phyloP scores from a whole-genome alignment of 768 basidiomycete genomes.

The Leccinum longicurvipes region DNA sequence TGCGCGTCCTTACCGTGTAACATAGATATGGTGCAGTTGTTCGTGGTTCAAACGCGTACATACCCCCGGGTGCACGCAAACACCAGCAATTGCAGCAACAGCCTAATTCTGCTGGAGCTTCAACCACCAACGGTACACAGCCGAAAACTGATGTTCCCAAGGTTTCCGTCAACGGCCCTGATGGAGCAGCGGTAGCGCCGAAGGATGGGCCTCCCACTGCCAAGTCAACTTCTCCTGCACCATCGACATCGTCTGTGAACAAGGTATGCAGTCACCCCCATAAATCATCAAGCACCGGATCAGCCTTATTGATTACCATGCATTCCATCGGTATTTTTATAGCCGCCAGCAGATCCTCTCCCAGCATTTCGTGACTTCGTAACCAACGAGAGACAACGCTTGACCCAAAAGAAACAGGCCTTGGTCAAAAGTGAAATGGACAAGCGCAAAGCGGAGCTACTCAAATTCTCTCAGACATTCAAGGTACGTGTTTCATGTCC shows the following conservation, averaged over 20 bases:
- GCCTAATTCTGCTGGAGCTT: constrained; percentile 22
- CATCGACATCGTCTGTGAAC: constrained; percentile 40
- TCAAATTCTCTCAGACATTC: constrained; percentile 92
- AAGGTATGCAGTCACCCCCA: constrained; percentile 42
- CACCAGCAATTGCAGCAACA: constrained; percentile 31
- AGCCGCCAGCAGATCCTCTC: constrained; percentile 73
- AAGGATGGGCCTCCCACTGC: constrained; percentile 46
- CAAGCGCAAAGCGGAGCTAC: constrained; percentile 86
- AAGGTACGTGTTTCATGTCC: constrained; percentile 56
- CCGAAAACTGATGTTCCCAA: constrained; percentile 57
- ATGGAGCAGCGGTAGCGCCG: constrained; percentile 49
- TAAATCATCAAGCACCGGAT: background rate
- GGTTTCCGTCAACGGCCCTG: constrained; percentile 75
- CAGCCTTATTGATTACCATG: constrained; percentile 1
- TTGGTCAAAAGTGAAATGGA: constrained; percentile 92
- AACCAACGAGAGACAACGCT: constrained; percentile 82
- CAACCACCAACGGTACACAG: constrained; percentile 25
- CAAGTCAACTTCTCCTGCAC: constrained; percentile 64
- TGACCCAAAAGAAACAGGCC: constrained; percentile 88
- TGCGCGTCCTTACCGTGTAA: constrained; percentile 19
- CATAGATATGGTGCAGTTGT: constrained; percentile 89
- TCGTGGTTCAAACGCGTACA: constrained; percentile 84
- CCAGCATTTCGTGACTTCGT: constrained; percentile 93
- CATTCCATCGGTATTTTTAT: constrained; percentile 6
- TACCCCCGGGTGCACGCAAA: constrained; percentile 88